Evolutionary conservation across 1,139 yeast species (phyloP), one percentile per base, ranked within the genome.

Genomic region (Debaryomyces singareniensis): DNA sequence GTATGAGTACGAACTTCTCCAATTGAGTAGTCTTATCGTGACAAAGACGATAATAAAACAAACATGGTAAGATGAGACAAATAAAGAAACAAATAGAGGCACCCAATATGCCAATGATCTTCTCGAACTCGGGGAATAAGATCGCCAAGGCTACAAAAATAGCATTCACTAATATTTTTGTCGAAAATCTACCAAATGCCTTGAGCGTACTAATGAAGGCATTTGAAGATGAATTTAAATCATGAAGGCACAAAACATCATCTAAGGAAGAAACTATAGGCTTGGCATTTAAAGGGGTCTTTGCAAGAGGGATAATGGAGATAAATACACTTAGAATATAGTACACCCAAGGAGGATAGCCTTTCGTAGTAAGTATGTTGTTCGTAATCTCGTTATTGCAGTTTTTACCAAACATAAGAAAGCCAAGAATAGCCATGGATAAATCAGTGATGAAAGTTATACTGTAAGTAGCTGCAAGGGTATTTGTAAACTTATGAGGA

Each of bases 351-450:
- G 49, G 35, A 1, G 96, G 95, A 45, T 84, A 86, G 0, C 94
- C 94, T 5, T 68, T 55, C 1, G 86, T 79, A 15, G 69, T 49
- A 30, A 89, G 56, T 15, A 89, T 67, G 48, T 78, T 83, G 47
- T 78, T 83, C 4, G 96, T 86, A 40, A 89, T 74, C 53, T 89
- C 96, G 46, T 85, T 93, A 42, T 71, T 70, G 30, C 89, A 85
- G 13, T 58, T 49, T 12, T 59, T 57, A 15, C 97, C 96, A 61
- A 85, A 89, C 96, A 89, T 89, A 24, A 87, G 58, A 50, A 78
- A 83, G 1, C 96, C 96, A 27, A 85, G 57, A 2, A 81, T 61
- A 0, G 86, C 96, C 70, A 87, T 85, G 14, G 81, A 59, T 35
- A 75, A 49, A 53, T 89, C 96, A 5, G 91, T 74, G 1, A 74